Base-by-base conservation (phyloP, 2,329 filamentous ascomycete species). In the Botrytis elliptica region DNA sequence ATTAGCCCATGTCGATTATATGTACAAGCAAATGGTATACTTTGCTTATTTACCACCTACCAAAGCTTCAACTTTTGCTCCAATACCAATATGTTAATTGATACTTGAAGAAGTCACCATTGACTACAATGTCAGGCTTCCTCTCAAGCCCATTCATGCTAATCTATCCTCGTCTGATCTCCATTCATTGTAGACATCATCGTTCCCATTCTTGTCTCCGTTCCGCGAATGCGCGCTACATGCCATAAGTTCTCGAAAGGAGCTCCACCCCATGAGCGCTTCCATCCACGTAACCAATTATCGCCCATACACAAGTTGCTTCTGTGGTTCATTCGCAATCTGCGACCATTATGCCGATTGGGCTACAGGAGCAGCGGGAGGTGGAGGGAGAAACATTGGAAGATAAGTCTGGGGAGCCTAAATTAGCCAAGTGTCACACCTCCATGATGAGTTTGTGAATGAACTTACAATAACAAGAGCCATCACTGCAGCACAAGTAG, bases 381-480 rank as follows among this genome's bases (percentile, higher is more conserved):
- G 81, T 20, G 89, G 87, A 68, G 90, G 90, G 73, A 92, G 80
- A 82, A 92, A 90, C 70, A 92, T 83, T 25, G 89, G 89, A 82
- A 92, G 86, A 79, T 92, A 92, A 62, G 87, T 86, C 88, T 84
- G 77, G 18, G 33, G 22, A 49, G 40, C 12, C 49, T n/a, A 10
- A 12, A 59, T 70, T 22, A 73, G 46, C 52, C 18, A 38, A 33
- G n/a, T 57, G 22, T 65, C 14, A 44, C 25, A 44, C 25, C 18
- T 63, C 38, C 25, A 38, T 42, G 71, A 42, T 22, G 42, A 36
- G 12, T 38, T 9, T 38, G n/a, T 33, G 12, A 38, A 68, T 70
- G 36, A 71, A 82, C 83, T 77, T 85, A 85, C 84, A 75, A 86
- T 83, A 74, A 81, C 74, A 64, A 81, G 78, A 22, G 80, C 77